A percentile compares a stretch with the other conserved stretches of the same genome.
These are phyloP conservation scores for Colletotrichum sp. DNA, from an alignment of 2,329 filamentous ascomycete species.

Conservation along the genomic window DNA sequence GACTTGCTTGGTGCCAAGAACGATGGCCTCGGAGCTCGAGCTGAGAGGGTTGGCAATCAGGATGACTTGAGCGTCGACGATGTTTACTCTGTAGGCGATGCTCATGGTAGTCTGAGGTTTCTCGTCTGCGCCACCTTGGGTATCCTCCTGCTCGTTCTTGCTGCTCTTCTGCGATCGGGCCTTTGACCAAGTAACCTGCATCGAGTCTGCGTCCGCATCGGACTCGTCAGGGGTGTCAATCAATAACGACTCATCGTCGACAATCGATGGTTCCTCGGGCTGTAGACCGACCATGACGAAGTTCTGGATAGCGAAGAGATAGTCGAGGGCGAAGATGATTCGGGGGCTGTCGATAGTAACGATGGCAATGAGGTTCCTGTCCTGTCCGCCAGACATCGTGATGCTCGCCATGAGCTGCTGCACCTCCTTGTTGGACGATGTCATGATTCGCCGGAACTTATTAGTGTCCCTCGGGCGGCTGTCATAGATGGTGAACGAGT, in stretches of 20 bases:
- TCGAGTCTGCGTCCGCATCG: conserved; percentile 56
- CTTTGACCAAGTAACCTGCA: conserved; percentile 51
- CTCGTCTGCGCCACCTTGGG: conserved; percentile 12
- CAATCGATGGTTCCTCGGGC: conserved; percentile 61
- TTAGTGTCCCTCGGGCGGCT: conserved; percentile 88
- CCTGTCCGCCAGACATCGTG: conserved; percentile 85
- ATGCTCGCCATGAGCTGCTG: conserved; percentile 99
- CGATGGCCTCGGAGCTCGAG: conserved; percentile 91
- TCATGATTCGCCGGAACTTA: conserved; percentile 98
- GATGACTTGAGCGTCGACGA: conserved; percentile 96
- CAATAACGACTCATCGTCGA: conserved; percentile 56
- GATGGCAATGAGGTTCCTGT: conserved; percentile 85
- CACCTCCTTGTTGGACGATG: conserved; percentile 89
- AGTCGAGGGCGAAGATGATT: conserved; percentile 94
- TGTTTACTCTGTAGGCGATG: conserved; percentile 87
- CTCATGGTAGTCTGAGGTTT: conserved; percentile 59
- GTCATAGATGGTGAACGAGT: conserved; percentile 94
- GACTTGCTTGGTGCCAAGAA: conserved; percentile 91
- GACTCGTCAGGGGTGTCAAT: conserved; percentile 62
- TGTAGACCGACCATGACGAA: conserved; percentile 79
- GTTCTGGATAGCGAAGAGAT: conserved; percentile 86
- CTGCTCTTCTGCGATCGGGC: conserved; percentile 34
- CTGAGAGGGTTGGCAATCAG: conserved; percentile 94
- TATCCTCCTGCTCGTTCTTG: conserved; percentile 11
- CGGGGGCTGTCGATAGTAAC: conserved; percentile 93